phyloP scores from a whole-genome alignment of 192 early-diverging fungal genomes.

The Haplosporangium gracile region DNA sequence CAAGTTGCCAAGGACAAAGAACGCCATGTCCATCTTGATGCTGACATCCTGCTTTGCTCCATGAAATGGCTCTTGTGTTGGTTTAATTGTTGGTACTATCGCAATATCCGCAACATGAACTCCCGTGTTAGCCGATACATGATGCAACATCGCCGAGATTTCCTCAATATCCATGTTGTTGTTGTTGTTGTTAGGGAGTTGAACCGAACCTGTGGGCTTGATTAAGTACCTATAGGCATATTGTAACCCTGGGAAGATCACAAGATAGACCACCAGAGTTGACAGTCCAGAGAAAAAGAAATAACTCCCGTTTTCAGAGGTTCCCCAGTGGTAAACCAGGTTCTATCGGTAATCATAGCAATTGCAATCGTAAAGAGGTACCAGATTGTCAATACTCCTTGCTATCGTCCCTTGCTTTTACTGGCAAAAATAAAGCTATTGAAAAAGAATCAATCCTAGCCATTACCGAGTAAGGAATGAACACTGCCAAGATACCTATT shows the following conservation, averaged over 20 bases:
- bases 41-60: neutral
- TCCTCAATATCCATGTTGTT: neutral
- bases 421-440: neutral
- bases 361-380: no score
- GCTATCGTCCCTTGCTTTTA: neutral
- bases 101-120: neutral
- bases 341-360: slow-evolving; percentile 1
- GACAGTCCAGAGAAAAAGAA: neutral
- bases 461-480: slow-evolving; percentile 24
- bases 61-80: neutral
- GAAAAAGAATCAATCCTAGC: neutral
- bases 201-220: neutral
- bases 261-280: slow-evolving; percentile 8
- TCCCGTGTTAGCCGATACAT: neutral
- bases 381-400: neutral
- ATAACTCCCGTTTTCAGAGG: neutral
- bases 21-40: neutral
- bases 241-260: slow-evolving; percentile 18
- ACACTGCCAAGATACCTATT: slow-evolving; percentile 2
- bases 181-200: no score
- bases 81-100: no score
- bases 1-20: neutral
- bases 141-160: no score
- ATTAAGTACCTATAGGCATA: neutral
- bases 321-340: slow-evolving; percentile 6